A percentile compares a stretch with the other conserved stretches of the same genome.
Evolutionary conservation across 2,329 filamentous ascomycete species (phyloP).

Genomic region (Pseudogymnoascus sp.): DNA sequence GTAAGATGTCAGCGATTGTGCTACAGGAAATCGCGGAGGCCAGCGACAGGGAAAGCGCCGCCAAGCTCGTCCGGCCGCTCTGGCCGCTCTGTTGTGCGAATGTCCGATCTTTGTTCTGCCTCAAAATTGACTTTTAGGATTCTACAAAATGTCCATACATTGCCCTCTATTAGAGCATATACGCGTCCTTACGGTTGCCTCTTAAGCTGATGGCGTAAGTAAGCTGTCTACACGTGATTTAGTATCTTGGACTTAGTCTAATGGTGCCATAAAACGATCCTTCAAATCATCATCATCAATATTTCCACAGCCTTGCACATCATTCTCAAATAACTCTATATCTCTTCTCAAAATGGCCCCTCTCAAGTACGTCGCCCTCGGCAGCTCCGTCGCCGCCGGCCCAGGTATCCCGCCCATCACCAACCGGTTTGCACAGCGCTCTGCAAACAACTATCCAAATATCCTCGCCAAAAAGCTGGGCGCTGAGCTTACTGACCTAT

Average conservation of each 20-base stretch:
- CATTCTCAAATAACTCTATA: not conserved
- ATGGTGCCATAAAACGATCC: not conserved
- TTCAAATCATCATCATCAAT: not conserved
- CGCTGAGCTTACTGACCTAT: constrained; percentile 24
- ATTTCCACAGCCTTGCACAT: not conserved
- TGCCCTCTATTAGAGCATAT: not conserved
- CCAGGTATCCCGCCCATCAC: constrained; percentile 29
- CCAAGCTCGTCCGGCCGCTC: not conserved
- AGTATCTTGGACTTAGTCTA: not conserved
- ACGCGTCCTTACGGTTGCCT: not conserved
- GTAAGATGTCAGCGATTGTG: not conserved
- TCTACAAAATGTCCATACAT: not conserved
- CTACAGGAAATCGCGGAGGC: not conserved
- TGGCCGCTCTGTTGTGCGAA: not conserved
- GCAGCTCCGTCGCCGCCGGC: not conserved
- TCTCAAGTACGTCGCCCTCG: not conserved
- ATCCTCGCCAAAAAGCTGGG: constrained; percentile 24
- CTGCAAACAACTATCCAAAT: constrained; percentile 30
- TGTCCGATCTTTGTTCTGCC: not conserved
- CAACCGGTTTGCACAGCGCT: constrained; percentile 25
- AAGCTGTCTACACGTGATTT: not conserved
- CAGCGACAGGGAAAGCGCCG: not conserved
- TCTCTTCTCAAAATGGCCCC: not conserved
- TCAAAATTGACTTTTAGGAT: not conserved
- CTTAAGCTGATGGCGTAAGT: not conserved